These are phyloP conservation scores for Primulina eburnea DNA, from an alignment of 257 asterid genomes.

Conservation along the genomic window DNA sequence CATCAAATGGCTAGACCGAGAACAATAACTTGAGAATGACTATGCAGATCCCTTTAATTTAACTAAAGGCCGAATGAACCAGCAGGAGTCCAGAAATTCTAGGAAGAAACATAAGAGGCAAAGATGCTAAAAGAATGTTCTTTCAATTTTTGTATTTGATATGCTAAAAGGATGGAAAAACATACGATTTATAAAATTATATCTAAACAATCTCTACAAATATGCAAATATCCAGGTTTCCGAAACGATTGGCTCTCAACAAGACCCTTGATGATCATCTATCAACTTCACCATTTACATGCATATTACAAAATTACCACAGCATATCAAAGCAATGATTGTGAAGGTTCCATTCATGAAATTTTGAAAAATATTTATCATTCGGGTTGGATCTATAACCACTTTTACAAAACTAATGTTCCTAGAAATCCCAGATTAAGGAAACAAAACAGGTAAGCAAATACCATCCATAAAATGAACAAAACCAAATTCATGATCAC, in stretches of 20 bases:
- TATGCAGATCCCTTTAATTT: neutral
- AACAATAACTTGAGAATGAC: neutral
- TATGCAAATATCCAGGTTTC: neutral
- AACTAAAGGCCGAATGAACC: neutral
- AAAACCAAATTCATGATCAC: conserved; percentile 2
- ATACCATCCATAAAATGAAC: neutral
- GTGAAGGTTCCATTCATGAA: conserved; percentile 15
- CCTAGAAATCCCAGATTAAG: neutral
- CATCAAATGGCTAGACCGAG: neutral
- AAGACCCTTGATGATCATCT: conserved; percentile 10
- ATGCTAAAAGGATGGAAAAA: neutral
- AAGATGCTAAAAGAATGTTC: neutral
- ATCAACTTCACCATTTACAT: conserved; percentile 7
- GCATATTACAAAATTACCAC: neutral
- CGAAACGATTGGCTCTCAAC: neutral
- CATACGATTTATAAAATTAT: no score
- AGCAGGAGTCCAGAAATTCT: neutral
- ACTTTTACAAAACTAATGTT: neutral
- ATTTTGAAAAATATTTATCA: neutral
- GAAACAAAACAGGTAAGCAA: neutral
- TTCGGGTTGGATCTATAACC: neutral
- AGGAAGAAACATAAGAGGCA: neutral
- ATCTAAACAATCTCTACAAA: neutral
- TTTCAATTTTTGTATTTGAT: neutral
- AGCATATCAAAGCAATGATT: conserved; percentile 8